phyloP scores from a whole-genome alignment of 2,329 filamentous ascomycete genomes.

The Penicillium sp. region DNA sequence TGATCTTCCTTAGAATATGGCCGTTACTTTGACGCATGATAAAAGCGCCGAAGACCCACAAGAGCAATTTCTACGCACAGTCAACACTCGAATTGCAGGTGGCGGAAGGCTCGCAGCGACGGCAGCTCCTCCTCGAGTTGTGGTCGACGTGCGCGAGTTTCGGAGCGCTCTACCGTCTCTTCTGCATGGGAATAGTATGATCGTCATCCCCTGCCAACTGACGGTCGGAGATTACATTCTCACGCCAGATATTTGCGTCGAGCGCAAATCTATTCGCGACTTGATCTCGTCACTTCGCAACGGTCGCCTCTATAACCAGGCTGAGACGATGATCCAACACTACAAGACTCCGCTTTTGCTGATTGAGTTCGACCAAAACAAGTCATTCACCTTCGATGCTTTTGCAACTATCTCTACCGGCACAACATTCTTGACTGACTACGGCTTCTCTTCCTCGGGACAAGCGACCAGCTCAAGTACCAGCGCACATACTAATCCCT shows the following conservation, averaged over 20 bases:
- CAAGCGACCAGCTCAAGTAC: conserved; percentile 60
- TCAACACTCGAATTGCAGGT: conserved; percentile 96
- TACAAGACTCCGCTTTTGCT: conserved; percentile 90
- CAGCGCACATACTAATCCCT: conserved; percentile 66
- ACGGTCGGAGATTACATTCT: conserved; percentile 97
- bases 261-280: conserved; percentile 92
- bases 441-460: conserved; percentile 55
- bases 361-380: conserved; percentile 97
- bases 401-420: conserved; percentile 50
- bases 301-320: conserved; percentile 88
- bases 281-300: conserved; percentile 90
- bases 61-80: conserved; percentile 88
- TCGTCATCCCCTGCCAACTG: conserved; percentile 91
- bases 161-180: conserved; percentile 89
- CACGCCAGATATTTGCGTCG: conserved; percentile 87
- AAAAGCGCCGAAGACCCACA: conserved; percentile 78
- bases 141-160: conserved; percentile 96
- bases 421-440: conserved; percentile 56
- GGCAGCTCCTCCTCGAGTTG: conserved; percentile 83
- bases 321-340: conserved; percentile 91
- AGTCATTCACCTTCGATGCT: conserved; percentile 91
- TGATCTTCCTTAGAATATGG: conserved; percentile 68
- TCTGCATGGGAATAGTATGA: conserved; percentile 84
- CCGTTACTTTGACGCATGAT: conserved; percentile 80
- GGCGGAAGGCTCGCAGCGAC: conserved; percentile 85